These are phyloP conservation scores for Chlorella ohadii DNA, from an alignment of 139 green algal genomes.

Conservation along the genomic window DNA sequence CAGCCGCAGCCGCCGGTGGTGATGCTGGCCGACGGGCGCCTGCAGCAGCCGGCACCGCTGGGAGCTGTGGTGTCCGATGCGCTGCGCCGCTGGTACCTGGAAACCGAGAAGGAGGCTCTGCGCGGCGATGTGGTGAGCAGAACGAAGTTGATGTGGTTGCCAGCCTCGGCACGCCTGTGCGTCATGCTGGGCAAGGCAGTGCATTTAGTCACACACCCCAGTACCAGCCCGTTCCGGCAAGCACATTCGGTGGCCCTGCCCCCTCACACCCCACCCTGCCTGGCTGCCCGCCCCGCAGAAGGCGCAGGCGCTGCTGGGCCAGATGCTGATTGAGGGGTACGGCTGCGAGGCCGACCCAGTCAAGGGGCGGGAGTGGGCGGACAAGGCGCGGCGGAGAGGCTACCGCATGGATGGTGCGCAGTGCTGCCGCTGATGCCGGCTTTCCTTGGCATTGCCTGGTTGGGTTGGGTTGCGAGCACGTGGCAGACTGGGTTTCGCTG, in stretches of 20 bases:
- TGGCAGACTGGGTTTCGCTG: no score
- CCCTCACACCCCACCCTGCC: background rate
- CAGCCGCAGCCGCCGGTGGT: conserved; percentile 27
- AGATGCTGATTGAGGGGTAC: conserved; percentile 86
- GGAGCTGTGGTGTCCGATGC: conserved; percentile 71
- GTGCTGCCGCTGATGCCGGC: no score
- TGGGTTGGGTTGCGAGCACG: no score
- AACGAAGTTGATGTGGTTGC: no score
- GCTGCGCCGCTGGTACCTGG: conserved; percentile 80
- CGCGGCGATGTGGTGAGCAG: conserved; percentile 62
- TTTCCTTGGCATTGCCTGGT: background rate
- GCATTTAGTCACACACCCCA: no score
- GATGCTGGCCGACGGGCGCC: conserved; percentile 36
- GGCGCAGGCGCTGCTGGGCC: conserved; percentile 74
- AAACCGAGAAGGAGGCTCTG: conserved; percentile 72
- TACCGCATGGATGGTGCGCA: conserved; percentile 73
- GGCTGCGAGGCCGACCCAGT: conserved; percentile 66
- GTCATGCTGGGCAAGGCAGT: no score
- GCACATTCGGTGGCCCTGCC: no score
- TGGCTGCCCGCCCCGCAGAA: conserved; percentile 60
- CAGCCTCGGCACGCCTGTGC: no score
- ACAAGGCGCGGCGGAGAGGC: conserved; percentile 66
- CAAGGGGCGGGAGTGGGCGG: conserved; percentile 66
- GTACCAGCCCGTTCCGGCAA: no score
- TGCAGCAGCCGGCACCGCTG: conserved; percentile 40